Base-by-base conservation (phyloP, 306 rosid genomes). In the Pyrus communis region DNA sequence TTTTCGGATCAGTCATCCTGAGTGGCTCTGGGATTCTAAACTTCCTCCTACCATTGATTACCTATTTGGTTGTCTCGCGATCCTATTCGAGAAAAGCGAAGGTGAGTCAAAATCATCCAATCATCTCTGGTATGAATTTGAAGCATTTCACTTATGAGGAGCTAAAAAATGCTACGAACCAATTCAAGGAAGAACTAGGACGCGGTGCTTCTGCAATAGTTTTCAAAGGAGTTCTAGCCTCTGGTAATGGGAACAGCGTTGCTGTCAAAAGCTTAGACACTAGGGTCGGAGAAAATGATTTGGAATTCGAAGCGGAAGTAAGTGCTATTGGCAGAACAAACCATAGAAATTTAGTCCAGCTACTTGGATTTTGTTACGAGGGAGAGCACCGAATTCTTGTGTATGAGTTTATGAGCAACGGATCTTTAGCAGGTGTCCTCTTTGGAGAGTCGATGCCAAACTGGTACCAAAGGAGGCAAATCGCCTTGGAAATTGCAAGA, bases 191-290 rank as follows among this genome's bases (percentile, higher is more conserved):
- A 70, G 61, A 77, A 42, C 5, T 82, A 38, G 86, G 86, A 2
- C 69, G 65, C 0, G 88, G 88, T 11, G 54, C 79, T 15, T 75
- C 19, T n/a, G 82, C 80, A 11, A 82, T 69, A 11, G 86, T 85
- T n/a, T 85, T 55, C 4, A 82, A 82, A 74, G 85, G 89, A 38
- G 30, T 67, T 10, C 9, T 74, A 13, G 68, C 51, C 27, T 45
- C 19, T 10, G 67, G 70, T 9, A 11, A 35, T 4, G 23, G 46
- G 21, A 33, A 52, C 9, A 66, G 27, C 9, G 80, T 88, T n/a
- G 93, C 89, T 15, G 86, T 86, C 25, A 88, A 86, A 31, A 82
- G 74, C 63, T 64, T 88, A 7, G 80, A 81, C 2, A 69, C 73
- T 12, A 22, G 45, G 17, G 62, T 76, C 8, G 58, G 59, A 27